phyloP scores from a whole-genome alignment of 202 grass and related monocot genomes.

The Cymbopogon flexuosus region DNA sequence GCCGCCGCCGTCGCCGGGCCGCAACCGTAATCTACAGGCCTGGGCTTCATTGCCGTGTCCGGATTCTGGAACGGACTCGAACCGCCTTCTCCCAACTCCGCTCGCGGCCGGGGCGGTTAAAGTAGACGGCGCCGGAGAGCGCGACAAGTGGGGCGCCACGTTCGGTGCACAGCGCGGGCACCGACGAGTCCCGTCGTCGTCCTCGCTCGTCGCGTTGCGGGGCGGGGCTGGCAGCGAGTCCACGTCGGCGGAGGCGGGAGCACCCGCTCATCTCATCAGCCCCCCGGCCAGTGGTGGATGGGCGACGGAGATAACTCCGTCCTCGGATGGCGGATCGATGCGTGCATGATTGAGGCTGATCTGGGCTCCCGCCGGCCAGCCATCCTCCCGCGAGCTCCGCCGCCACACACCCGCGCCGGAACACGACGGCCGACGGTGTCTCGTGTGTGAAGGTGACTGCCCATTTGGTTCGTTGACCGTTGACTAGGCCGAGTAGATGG shows the following conservation, averaged over 20 bases:
- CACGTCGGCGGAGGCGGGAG: neutral
- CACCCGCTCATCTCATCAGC: neutral
- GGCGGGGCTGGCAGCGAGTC: slow-evolving; percentile 13
- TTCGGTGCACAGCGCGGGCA: slow-evolving; percentile 21
- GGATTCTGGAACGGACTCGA: neutral
- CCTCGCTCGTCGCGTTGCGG: slow-evolving; percentile 25
- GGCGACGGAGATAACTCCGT: slow-evolving; percentile 24
- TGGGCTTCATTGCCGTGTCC: slow-evolving; percentile 32
- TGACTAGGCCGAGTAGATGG: neutral
- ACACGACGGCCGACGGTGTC: neutral
- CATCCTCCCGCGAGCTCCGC: slow-evolving; percentile 2
- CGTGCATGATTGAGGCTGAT: neutral
- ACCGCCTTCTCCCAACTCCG: neutral
- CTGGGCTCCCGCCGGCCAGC: slow-evolving; percentile 18
- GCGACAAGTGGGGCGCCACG: slow-evolving; percentile 29
- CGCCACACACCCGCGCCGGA: neutral
- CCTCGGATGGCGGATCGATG: neutral
- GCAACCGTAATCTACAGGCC: neutral
- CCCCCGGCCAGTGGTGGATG: neutral
- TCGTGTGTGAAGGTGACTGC: neutral
- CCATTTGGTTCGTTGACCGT: neutral
- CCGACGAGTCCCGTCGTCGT: neutral
- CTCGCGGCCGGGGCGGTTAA: neutral
- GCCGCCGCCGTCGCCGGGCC: slow-evolving; percentile 17
- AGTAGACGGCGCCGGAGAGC: neutral